Base-by-base conservation (phyloP, 805 yeast genomes). In the Cyberlindnera mississippiensis region DNA sequence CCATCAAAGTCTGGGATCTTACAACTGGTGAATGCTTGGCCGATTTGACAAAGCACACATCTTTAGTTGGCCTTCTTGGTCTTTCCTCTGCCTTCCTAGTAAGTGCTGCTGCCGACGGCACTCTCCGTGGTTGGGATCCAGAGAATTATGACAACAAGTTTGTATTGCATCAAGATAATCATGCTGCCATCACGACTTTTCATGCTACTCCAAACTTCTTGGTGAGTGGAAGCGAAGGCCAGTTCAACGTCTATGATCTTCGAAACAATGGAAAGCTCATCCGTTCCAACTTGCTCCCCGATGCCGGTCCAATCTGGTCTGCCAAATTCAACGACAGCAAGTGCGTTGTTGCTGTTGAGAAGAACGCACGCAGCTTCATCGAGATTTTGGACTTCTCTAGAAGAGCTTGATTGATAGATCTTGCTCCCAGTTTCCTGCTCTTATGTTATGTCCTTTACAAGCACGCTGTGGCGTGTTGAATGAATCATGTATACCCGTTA, bases 81-180 rank as follows among this genome's bases (percentile, higher is more conserved):
- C 73, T 90, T 8, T 80, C 88, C 6, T 80, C 83, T 19, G 79
- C 82, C 28, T 80, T 78, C 36, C 68, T 93, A 11, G 95, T 91
- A 2, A 84, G 95, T 34, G 99, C 96, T 0, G 98, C 97, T 2
- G 98, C 98, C 0, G 99, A 93, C 62, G 78, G 93, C 3, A 82
- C 96, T 0, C 71, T 93, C 32, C 73, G 97, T 38, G 82, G 91
- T 2, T 93, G 99, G 99, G 85, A 93, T 57, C 93, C 96, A 2
- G 77, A 77, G 20, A 75, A 81, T 8, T 89, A 86, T 22, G 73
- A 73, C 16, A 77, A 85, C 32, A 68, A 70, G 38, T 77, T 78
- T 56, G 77, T 84, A 37, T 74, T 89, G 44, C 82, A 85, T 51
- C 76, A 79, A 35, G 75, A 67, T 40, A 95, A 96, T 26, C 91